These are phyloP conservation scores for Ilex aquifolium DNA, from an alignment of 257 asterid species.

Conservation along the genomic window DNA sequence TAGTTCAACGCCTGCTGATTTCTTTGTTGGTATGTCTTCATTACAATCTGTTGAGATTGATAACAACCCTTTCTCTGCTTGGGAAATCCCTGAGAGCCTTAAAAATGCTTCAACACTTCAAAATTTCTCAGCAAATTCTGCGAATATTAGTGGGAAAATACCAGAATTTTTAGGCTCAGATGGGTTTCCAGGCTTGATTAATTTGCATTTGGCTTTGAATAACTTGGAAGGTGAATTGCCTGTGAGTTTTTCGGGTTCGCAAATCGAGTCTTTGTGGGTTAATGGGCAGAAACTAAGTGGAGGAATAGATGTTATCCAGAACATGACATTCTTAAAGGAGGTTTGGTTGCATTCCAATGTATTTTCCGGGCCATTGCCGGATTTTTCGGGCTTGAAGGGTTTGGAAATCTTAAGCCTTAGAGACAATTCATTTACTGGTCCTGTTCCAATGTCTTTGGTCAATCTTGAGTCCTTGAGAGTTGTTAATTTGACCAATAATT, in stretches of 20 bases:
- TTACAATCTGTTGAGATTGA: slow-evolving; percentile 66
- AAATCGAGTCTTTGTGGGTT: slow-evolving; percentile 73
- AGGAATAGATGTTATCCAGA: slow-evolving; percentile 55
- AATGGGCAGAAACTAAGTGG: slow-evolving; percentile 84
- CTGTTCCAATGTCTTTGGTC: slow-evolving; percentile 52
- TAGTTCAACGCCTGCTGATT: slow-evolving; percentile 61
- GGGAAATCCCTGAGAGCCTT: slow-evolving; percentile 68
- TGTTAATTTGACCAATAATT: slow-evolving; percentile 79
- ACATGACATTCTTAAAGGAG: slow-evolving; percentile 78
- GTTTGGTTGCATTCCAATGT: slow-evolving; percentile 77
- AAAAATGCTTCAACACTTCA: slow-evolving; percentile 56
- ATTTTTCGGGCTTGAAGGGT: slow-evolving; percentile 48
- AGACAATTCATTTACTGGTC: slow-evolving; percentile 76
- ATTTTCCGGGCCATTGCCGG: slow-evolving; percentile 73
- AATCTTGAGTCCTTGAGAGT: slow-evolving; percentile 59
- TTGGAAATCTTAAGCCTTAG: slow-evolving; percentile 64
- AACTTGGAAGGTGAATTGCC: slow-evolving; percentile 72
- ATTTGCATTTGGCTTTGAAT: slow-evolving; percentile 81
- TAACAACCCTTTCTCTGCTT: slow-evolving; percentile 60
- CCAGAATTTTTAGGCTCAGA: slow-evolving; percentile 67
- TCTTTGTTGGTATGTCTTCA: slow-evolving; percentile 72
- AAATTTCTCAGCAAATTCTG: slow-evolving; percentile 74
- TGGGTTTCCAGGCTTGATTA: slow-evolving; percentile 59
- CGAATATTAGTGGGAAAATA: slow-evolving; percentile 57
- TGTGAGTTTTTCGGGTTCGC: slow-evolving; percentile 46